Conservation (phyloP, 495 filamentous ascomycete species). For the Neurospora sp. region DNA sequence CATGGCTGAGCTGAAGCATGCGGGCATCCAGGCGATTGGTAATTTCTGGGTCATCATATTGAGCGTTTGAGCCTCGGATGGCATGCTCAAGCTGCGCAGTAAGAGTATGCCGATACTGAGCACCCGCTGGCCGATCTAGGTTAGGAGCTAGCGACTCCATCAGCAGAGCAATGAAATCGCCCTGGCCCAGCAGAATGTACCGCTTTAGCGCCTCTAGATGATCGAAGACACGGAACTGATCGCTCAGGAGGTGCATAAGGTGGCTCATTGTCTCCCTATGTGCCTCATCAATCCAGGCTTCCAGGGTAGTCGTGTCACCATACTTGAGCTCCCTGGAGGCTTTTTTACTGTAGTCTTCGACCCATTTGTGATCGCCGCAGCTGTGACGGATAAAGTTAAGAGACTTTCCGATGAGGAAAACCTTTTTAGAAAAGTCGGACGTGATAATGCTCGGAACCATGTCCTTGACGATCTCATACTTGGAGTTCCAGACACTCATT, state of each 20-base stretch:
- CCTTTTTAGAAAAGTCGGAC: conserved; percentile 83
- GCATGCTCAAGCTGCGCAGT: conserved; percentile 97
- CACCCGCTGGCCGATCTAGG: conserved; percentile 88
- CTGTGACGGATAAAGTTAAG: conserved; percentile 96
- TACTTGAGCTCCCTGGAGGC: conserved; percentile 88
- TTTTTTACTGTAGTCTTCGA: conserved; percentile 89
- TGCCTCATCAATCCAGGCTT: conserved; percentile 89
- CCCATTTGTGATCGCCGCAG: conserved; percentile 90
- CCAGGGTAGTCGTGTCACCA: conserved; percentile 85
- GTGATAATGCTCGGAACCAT: conserved; percentile 93
- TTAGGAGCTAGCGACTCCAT: conserved; percentile 94
- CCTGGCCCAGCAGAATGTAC: conserved; percentile 88
- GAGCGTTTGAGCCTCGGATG: conserved; percentile 92
- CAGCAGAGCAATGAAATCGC: conserved; percentile 93
- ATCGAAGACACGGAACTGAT: conserved; percentile 87
- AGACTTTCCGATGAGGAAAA: conserved; percentile 95
- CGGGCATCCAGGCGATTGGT: conserved; percentile 86
- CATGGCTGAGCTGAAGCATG: conserved; percentile 90
- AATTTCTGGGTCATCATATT: conserved; percentile 90
- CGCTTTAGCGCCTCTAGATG: conserved; percentile 89
- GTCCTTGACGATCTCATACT: conserved; percentile 74
- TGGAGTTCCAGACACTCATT: conserved; percentile 94
- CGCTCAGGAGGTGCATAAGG: conserved; percentile 86
- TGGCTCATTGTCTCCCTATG: conserved; percentile 96
- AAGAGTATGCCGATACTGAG: conserved; percentile 88